These are phyloP conservation scores for Candida maltosa DNA, from an alignment of 805 yeast species.

Conservation along the genomic window DNA sequence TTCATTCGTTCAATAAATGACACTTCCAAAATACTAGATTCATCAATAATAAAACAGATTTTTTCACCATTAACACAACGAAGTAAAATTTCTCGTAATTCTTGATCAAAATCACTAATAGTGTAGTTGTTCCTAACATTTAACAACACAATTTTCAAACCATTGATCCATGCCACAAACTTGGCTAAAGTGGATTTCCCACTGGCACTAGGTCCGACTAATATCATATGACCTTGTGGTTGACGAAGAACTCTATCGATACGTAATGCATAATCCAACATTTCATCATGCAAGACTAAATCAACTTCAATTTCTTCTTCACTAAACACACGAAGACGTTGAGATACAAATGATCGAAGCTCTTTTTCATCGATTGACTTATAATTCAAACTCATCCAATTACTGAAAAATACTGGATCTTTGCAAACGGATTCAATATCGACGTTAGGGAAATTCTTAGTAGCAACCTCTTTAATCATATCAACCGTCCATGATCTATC, in stretches of 20 bases:
- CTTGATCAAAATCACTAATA: constrained; percentile 63
- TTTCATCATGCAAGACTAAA: constrained; percentile 62
- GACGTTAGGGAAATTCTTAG: constrained; percentile 44
- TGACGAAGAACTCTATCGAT: constrained; percentile 81
- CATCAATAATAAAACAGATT: constrained; percentile 74
- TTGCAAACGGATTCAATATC: constrained; percentile 31
- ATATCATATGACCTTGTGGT: constrained; percentile 84
- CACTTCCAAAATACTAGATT: constrained; percentile 70
- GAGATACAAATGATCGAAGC: constrained; percentile 52
- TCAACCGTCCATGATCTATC: constrained; percentile 52
- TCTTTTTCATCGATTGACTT: constrained; percentile 48
- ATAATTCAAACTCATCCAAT: constrained; percentile 70
- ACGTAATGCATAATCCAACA: constrained; percentile 71
- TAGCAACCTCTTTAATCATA: constrained; percentile 27
- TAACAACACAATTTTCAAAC: constrained; percentile 59
- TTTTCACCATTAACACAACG: constrained; percentile 51
- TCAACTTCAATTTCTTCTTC: constrained; percentile 72
- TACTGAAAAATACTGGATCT: constrained; percentile 63
- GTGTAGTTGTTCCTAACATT: constrained; percentile 52
- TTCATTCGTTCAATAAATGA: constrained; percentile 89
- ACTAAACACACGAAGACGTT: constrained; percentile 64
- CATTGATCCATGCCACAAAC: constrained; percentile 92
- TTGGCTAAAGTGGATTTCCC: constrained; percentile 75
- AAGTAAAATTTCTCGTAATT: constrained; percentile 51
- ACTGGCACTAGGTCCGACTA: constrained; percentile 78